Evolutionary conservation across 2,329 filamentous ascomycete genomes (phyloP).

Genomic region (Colletotrichum graminicola): DNA sequence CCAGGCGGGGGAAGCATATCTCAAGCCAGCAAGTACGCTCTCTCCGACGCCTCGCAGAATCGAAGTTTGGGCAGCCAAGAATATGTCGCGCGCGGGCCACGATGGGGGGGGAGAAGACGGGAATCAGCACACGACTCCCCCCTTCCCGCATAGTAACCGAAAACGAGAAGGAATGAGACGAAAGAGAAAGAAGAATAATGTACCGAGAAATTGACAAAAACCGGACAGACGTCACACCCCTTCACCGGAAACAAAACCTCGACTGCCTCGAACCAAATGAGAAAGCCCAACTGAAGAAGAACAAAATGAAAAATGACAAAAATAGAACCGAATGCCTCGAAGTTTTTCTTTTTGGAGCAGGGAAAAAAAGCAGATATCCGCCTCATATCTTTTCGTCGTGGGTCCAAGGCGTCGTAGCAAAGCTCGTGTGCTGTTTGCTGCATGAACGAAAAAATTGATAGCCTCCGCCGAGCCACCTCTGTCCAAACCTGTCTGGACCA

Average conservation of each 20-base stretch:
- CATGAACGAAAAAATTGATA: slow-evolving; percentile 18
- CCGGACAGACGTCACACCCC: neutral
- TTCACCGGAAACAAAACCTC: neutral
- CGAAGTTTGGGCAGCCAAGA: neutral
- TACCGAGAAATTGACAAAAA: slow-evolving; percentile 26
- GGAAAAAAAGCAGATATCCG: slow-evolving; percentile 32
- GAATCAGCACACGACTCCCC: neutral
- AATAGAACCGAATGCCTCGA: neutral
- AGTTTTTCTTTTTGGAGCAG: neutral
- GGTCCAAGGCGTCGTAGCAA: slow-evolving; percentile 41
- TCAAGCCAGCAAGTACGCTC: slow-evolving; percentile 39
- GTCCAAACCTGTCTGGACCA: neutral
- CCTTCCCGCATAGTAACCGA: neutral
- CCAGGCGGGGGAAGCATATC: slow-evolving; percentile 25
- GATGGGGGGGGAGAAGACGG: neutral
- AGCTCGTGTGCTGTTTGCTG: slow-evolving; percentile 39
- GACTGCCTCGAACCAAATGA: neutral
- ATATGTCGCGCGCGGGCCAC: neutral
- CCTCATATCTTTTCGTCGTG: slow-evolving; percentile 39
- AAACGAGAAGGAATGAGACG: neutral
- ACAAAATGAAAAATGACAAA: neutral
- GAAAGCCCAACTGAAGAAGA: neutral
- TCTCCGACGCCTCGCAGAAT: slow-evolving; percentile 34
- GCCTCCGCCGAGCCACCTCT: neutral
- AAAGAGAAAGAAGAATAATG: slow-evolving; percentile 11